Evolutionary conservation across 371 early-diverging fungal species (phyloP).

Genomic region (Haplosporangium sp.): DNA sequence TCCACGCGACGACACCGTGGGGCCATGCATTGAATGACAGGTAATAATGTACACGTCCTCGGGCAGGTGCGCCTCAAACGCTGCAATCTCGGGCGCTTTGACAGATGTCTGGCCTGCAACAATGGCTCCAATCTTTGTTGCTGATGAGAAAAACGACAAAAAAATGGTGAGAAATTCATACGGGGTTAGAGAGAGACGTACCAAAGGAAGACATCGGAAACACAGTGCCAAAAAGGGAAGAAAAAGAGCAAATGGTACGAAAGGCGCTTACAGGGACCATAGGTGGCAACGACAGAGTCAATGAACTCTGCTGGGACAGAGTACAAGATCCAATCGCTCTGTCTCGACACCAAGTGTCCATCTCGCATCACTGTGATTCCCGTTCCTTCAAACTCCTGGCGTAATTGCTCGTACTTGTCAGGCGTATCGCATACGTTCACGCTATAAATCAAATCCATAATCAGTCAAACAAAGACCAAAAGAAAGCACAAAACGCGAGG

Average conservation of each 20-base stretch:
- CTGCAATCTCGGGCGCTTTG: constrained; percentile 92
- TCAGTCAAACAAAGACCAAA: not conserved
- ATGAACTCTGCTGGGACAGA: constrained; percentile 94
- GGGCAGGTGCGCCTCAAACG: constrained; percentile 88
- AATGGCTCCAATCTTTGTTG: constrained; percentile 89
- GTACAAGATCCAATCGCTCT: constrained; percentile 92
- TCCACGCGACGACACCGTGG: constrained; percentile 83
- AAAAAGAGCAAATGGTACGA: not conserved
- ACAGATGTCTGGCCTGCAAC: constrained; percentile 94
- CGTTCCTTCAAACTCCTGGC: constrained; percentile 65
- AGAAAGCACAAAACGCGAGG: not conserved
- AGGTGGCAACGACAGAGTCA: constrained; percentile 80
- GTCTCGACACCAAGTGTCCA: constrained; percentile 86
- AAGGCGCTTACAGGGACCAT: constrained; percentile 79
- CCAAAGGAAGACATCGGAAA: not conserved
- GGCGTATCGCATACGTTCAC: constrained; percentile 93
- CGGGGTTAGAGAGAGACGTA: not conserved
- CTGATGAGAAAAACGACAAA: constrained; percentile 42
- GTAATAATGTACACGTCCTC: constrained; percentile 92
- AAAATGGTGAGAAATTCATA: not conserved
- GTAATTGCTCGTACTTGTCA: constrained; percentile 72
- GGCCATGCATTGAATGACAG: constrained; percentile 97
- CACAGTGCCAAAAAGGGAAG: not conserved
- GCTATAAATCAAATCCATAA: constrained; percentile 36
- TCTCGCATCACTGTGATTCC: constrained; percentile 79